Conservation (phyloP, 306 rosid species). For the Adenanthera pavonina region DNA sequence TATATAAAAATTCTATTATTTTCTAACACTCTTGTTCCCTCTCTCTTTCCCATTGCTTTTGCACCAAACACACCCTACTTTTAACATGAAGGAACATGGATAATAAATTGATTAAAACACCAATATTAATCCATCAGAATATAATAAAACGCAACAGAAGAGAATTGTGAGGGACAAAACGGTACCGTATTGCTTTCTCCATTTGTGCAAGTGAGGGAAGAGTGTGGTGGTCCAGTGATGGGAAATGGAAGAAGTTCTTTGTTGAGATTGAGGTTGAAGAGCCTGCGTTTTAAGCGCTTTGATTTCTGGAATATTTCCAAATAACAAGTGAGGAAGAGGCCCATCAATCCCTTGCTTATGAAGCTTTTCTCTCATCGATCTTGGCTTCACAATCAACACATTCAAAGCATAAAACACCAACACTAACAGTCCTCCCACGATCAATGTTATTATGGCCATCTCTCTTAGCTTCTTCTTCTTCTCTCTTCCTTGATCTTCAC, state of each 20-base stretch:
- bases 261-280: conserved; percentile 13
- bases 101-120: too few relatives aligned
- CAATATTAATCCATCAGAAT: too few relatives aligned
- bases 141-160: neutral
- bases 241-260: conserved; percentile 26
- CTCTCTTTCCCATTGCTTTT: too few relatives aligned
- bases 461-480: too few relatives aligned
- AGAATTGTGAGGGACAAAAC: neutral
- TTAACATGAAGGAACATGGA: too few relatives aligned
- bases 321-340: conserved; percentile 57
- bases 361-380: conserved; percentile 60
- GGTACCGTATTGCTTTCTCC: conserved; percentile 62
- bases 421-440: conserved; percentile 42
- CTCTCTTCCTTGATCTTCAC: too few relatives aligned
- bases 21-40: too few relatives aligned
- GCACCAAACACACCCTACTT: too few relatives aligned
- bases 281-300: conserved; percentile 43
- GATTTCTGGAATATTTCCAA: conserved; percentile 66
- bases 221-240: conserved; percentile 58
- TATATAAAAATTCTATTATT: too few relatives aligned
- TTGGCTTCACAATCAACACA: conserved; percentile 47
- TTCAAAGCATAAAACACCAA: conserved; percentile 37
- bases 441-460: conserved; percentile 22
- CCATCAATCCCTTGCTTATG: conserved; percentile 70
- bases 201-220: conserved; percentile 55